Base-by-base conservation (phyloP, 2,329 filamentous ascomycete species). In the Aspergillus sp. region DNA sequence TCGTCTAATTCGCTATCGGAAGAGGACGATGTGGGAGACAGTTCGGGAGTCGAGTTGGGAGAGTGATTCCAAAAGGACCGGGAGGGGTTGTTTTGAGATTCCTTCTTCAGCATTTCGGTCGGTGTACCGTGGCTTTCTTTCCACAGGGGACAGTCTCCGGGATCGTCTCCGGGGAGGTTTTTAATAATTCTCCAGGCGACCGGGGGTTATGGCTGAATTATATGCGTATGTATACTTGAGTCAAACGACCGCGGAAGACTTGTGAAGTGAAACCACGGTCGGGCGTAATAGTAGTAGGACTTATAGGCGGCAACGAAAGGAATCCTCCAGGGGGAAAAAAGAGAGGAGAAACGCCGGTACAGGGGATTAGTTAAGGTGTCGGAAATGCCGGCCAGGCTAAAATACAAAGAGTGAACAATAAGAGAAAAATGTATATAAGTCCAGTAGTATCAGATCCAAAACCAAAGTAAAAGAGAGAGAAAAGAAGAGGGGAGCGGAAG, bases 1-100 rank as follows among this genome's bases (percentile, higher is more conserved):
- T 71, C 68, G 60, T 73, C 68, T 41, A 72, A 67, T 47, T 74
- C 68, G 53, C 65, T 67, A 47, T 70, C 64, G 45, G 69, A 71
- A 38, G 69, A 59, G 37, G 65, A 67, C 22, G 65, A 63, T 23
- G 64, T 63, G 49, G 71, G 70, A 17, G 69, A 72, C 44, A 69
- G 60, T 61, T 70, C 70, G 46, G 72, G 72, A n/a, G 71, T 73
- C 44, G 69, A 66, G 50, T 65, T 67, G 37, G 71, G 70, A 49
- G 71, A 67, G 46, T 62, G 59, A 48, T 65, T 63, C 62, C 65
- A 65, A 50, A 66, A 64, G 50, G 66, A 59, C 41, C 60, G 55
- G 60, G 61, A 61, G 55, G 59, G 66, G 63, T 60, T 56, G 60
- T 68, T 62, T 66, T 65, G 56, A 38, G 35, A 30, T 10, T 30